A percentile compares a stretch with the other conserved stretches of the same genome.
These are phyloP conservation scores for Pilaira anomala DNA, from an alignment of 192 early-diverging fungal species.

Conservation along the genomic window DNA sequence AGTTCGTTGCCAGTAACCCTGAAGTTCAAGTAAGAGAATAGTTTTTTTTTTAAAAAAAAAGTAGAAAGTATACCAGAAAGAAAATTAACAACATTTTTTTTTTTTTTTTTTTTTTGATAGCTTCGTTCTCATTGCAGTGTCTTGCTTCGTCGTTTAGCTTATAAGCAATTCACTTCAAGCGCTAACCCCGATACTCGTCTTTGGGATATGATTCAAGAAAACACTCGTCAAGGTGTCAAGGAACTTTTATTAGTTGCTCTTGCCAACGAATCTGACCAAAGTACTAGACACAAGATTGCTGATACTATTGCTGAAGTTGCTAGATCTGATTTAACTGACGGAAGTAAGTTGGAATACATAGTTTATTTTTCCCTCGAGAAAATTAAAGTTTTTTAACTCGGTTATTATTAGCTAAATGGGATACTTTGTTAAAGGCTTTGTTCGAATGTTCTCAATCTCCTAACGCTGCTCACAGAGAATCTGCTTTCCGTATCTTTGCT, in stretches of 20 bases:
- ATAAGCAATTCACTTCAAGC: conserved; percentile 36
- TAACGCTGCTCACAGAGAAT: conserved; percentile 74
- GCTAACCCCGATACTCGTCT: conserved; percentile 39
- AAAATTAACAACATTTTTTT: neutral
- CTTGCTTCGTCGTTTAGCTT: conserved; percentile 53
- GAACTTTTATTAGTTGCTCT: conserved; percentile 76
- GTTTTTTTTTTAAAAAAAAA: neutral
- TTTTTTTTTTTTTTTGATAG: conserved; percentile 33
- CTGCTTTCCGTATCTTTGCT: conserved; percentile 87
- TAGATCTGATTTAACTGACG: conserved; percentile 50
- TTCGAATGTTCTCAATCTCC: conserved; percentile 79
- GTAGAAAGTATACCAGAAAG: neutral
- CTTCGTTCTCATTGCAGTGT: conserved; percentile 50
- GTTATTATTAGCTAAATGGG: conserved; percentile 64
- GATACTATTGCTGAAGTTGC: conserved; percentile 92
- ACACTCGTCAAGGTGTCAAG: conserved; percentile 68
- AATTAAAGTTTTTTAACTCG: neutral
- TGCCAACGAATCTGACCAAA: conserved; percentile 64
- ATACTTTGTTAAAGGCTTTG: conserved; percentile 74
- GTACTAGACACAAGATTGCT: conserved; percentile 87
- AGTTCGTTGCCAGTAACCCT: conserved; percentile 32
- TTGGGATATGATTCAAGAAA: conserved; percentile 69
- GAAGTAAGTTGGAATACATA: conserved; percentile 36
- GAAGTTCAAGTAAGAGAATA: conserved; percentile 31
- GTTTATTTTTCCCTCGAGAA: conserved; percentile 2